These are phyloP conservation scores for Thecaphora thlaspeos DNA, from an alignment of 1,284 basidiomycete species.

Conservation along the genomic window DNA sequence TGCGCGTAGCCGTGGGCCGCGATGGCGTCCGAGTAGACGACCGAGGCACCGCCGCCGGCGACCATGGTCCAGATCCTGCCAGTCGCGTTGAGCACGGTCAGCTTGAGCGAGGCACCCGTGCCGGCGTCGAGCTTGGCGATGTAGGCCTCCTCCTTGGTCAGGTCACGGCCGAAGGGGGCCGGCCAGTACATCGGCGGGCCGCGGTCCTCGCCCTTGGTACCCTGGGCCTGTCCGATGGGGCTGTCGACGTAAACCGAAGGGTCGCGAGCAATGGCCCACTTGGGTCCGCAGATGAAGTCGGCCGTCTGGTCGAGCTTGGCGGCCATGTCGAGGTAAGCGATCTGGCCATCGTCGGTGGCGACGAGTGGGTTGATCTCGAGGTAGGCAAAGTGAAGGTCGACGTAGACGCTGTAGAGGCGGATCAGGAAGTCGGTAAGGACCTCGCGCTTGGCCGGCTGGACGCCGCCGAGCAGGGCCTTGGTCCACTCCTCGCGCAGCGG, in stretches of 20 bases:
- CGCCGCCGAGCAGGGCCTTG: conserved; percentile 41
- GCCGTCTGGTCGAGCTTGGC: conserved; percentile 97
- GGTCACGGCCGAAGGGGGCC: conserved; percentile 93
- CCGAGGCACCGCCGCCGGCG: conserved; percentile 75
- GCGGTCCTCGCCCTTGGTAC: conserved; percentile 59
- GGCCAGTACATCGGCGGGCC: conserved; percentile 98
- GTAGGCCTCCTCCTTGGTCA: conserved; percentile 98
- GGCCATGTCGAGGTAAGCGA: conserved; percentile 98
- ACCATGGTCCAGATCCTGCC: conserved; percentile 99
- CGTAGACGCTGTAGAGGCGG: conserved; percentile 94
- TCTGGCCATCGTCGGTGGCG: conserved; percentile 80
- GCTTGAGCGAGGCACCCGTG: conserved; percentile 95
- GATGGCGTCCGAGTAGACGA: conserved; percentile 86
- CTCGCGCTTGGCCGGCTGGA: conserved; percentile 48
- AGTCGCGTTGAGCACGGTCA: conserved; percentile 90
- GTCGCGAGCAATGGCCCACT: conserved; percentile 97
- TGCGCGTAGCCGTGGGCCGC: conserved; percentile 93
- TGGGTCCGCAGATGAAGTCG: conserved; percentile 95
- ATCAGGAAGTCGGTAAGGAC: conserved; percentile 73
- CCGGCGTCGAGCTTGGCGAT: conserved; percentile 96
- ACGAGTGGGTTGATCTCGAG: conserved; percentile 99
- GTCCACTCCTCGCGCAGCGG: conserved; percentile 68
- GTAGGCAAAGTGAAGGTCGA: conserved; percentile 81
- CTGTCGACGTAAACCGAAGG: conserved; percentile 66
- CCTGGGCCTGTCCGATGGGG: conserved; percentile 31